These are phyloP conservation scores for Didymella pomorum DNA, from an alignment of 2,329 filamentous ascomycete species.

Conservation along the genomic window DNA sequence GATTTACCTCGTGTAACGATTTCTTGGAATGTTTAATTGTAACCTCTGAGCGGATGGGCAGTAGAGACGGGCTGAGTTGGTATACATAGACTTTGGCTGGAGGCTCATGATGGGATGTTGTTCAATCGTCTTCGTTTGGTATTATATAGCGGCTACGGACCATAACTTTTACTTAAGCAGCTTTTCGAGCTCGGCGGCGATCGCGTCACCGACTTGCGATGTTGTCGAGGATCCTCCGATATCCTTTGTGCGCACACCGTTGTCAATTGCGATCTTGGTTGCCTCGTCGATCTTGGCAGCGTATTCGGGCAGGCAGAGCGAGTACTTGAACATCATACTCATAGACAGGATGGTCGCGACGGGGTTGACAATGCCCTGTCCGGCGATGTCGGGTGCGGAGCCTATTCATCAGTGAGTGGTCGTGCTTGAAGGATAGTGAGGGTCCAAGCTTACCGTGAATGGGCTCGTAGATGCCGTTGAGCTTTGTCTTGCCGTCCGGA, in stretches of 20 bases:
- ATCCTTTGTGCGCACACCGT: slow-evolving; percentile 80
- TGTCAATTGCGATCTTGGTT: slow-evolving; percentile 80
- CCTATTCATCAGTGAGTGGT: slow-evolving; percentile 57
- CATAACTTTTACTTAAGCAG: slow-evolving; percentile 59
- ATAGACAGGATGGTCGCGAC: slow-evolving; percentile 90
- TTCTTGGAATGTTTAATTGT: too few relatives aligned
- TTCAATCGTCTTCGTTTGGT: background rate
- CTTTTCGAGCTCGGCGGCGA: slow-evolving; percentile 76
- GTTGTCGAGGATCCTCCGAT: slow-evolving; percentile 81
- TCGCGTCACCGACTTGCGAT: slow-evolving; percentile 80
- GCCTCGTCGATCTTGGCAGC: slow-evolving; percentile 82
- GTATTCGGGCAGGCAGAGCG: slow-evolving; percentile 78
- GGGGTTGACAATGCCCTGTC: slow-evolving; percentile 90
- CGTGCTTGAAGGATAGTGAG: background rate
- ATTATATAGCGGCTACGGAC: background rate
- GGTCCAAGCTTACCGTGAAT: slow-evolving; percentile 77
- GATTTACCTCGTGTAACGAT: too few relatives aligned
- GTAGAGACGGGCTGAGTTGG: too few relatives aligned
- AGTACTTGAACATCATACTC: slow-evolving; percentile 97
- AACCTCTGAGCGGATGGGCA: too few relatives aligned
- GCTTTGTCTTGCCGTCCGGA: slow-evolving; percentile 82
- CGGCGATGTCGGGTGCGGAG: slow-evolving; percentile 91
- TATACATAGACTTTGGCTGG: too few relatives aligned
- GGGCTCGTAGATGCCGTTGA: slow-evolving; percentile 96
- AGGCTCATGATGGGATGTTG: too few relatives aligned